These are phyloP conservation scores for Toxicodendron radicans DNA, from an alignment of 345 rosid species.

Conservation along the genomic window DNA sequence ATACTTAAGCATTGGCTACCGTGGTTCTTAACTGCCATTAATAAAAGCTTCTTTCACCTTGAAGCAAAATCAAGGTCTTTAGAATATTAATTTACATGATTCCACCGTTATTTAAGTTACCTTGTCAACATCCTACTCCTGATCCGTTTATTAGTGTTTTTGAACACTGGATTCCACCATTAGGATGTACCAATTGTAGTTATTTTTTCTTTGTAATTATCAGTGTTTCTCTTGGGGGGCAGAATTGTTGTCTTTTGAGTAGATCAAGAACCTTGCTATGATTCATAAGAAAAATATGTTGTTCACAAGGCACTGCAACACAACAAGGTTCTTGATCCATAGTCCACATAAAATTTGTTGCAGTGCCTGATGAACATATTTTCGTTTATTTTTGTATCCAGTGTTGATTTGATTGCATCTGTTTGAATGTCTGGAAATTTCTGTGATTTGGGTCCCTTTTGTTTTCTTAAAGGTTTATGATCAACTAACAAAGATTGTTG, in stretches of 20 bases:
- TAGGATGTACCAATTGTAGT: too few species aligned
- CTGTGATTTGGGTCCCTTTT: too few species aligned
- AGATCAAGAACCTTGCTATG: neutral
- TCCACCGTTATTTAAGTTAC: neutral
- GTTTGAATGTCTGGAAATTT: too few species aligned
- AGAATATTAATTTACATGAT: neutral
- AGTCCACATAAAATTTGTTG: too few species aligned
- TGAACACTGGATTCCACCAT: neutral
- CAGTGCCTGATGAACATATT: too few species aligned
- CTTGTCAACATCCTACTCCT: neutral
- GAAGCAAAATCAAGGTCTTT: neutral
- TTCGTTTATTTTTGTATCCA: too few species aligned
- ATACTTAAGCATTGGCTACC: neutral
- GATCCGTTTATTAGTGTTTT: neutral
- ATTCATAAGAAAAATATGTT: neutral
- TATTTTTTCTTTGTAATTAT: too few species aligned
- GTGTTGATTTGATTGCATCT: too few species aligned
- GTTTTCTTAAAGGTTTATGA: too few species aligned
- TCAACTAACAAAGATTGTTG: too few species aligned
- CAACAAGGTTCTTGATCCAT: too few species aligned
- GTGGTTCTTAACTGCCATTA: neutral
- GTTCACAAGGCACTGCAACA: neutral
- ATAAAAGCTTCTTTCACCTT: slow-evolving; percentile 2
- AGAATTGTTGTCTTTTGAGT: too few species aligned
- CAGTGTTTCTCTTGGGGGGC: neutral